Evolutionary conservation across 2,329 filamentous ascomycete genomes (phyloP).

Genomic region (Zalaria sp.): DNA sequence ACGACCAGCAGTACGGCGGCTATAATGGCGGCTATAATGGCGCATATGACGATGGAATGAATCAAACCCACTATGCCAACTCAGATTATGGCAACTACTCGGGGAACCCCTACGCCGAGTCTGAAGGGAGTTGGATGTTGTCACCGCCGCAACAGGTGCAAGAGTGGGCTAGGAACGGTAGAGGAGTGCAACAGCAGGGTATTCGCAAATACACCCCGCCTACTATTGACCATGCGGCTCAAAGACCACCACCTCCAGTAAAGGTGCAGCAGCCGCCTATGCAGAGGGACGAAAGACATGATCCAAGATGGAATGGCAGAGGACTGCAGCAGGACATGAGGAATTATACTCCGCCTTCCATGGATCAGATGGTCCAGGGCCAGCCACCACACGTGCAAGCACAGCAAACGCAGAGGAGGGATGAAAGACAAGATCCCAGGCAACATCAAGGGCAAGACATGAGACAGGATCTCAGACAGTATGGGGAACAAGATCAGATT

Average conservation of each 20-base stretch:
- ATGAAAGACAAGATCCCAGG: too few species aligned
- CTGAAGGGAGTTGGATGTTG: not conserved
- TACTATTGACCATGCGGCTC: not conserved
- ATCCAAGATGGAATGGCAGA: too few species aligned
- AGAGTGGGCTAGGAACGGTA: not conserved
- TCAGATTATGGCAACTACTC: not conserved
- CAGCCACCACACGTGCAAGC: too few species aligned
- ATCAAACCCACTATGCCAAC: not conserved
- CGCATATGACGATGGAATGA: not conserved
- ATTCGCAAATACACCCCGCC: conserved; percentile 7
- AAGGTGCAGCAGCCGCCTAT: not conserved
- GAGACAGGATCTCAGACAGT: too few species aligned
- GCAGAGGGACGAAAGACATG: too few species aligned
- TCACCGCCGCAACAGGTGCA: not conserved
- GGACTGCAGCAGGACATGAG: too few species aligned
- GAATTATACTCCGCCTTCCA: too few species aligned
- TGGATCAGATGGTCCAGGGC: too few species aligned
- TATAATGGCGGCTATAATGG: not conserved
- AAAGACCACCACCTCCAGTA: conserved; percentile 5
- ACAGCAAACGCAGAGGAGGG: too few species aligned
- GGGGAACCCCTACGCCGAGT: too few species aligned
- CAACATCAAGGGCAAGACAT: too few species aligned
- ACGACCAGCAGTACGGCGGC: not conserved
- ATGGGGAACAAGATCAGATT: too few species aligned
- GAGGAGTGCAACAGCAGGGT: conserved; percentile 1